Evolutionary conservation across 129 eudicot genomes (phyloP), one percentile per base, ranked within the genome.

Genomic region (Helianthus tuberosus): DNA sequence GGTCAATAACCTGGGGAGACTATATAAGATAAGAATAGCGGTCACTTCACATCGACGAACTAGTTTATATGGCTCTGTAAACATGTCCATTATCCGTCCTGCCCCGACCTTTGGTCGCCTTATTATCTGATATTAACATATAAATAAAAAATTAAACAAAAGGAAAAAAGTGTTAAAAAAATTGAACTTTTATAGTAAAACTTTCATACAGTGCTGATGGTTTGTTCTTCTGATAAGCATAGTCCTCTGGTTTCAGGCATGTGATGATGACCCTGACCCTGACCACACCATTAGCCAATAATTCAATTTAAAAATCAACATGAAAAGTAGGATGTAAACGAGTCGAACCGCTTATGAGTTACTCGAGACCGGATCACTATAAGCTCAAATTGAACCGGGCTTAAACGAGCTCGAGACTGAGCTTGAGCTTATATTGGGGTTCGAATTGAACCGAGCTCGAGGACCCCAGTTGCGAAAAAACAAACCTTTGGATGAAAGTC

Each of bases 71-170:
- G 99, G 99, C 85, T 83, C 96, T 1, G 96, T 89, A 79, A 91
- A 77, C 96, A 91, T 95, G 85, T 83, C 99, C 67, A 80, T 61
- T 64, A 89, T 74, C 57, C 90, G 84, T 12, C 91, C 96, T 25
- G 89, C 87, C 51, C 97, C 97, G 69, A 91, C 84, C 43, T n/a
- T 49, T 2, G 76, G 80, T 15, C 77, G 59, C 62, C 71, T 75
- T 41, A 49, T 69, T 27, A 80, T 80, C 79, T 68, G 76, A 72
- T 29, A 46, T 79, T 43, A 53, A 46, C 49, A 64, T 16, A 6
- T 53, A 54, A 51, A 10, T 1, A 39, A 43, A 60, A 55, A 5
- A 3, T 16, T 39, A 49, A 53, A 20, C 4, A 27, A 32, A 60
- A 8, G 68, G 29, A 13, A 4, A 3, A 16, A 41, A 41, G 6